A percentile compares a stretch with the other conserved stretches of the same genome.
These are phyloP conservation scores for Fusarium sp. DNA, from an alignment of 2,329 filamentous ascomycete species.

Conservation along the genomic window DNA sequence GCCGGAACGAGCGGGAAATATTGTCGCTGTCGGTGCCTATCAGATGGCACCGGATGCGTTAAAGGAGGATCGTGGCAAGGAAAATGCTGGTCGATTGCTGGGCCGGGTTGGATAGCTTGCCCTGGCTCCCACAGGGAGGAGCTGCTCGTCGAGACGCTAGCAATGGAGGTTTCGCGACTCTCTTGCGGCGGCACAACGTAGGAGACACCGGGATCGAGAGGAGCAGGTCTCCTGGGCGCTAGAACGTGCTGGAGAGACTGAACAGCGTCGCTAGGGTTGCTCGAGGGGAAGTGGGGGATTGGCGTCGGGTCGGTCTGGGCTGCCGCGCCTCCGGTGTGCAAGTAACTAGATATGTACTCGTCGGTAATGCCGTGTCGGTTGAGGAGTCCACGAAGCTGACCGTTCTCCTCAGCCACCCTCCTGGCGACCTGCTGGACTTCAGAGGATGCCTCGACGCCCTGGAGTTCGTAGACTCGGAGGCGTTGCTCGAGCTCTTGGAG, in stretches of 20 bases:
- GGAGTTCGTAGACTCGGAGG: conserved; percentile 69
- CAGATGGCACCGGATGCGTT: background rate
- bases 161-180: conserved; percentile 49
- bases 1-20: background rate
- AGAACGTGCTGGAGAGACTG: conserved; percentile 54
- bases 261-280: conserved; percentile 42
- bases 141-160: conserved; percentile 48
- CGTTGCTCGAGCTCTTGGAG: conserved; percentile 76
- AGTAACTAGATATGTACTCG: conserved; percentile 61
- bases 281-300: conserved; percentile 35
- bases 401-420: conserved; percentile 77
- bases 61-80: conserved; percentile 29
- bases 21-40: background rate
- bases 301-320: conserved; percentile 35
- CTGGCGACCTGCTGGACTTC: conserved; percentile 79
- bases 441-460: conserved; percentile 75
- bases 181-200: conserved; percentile 48
- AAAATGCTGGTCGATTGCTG: no score
- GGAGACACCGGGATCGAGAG: conserved; percentile 43
- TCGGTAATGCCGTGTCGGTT: conserved; percentile 68
- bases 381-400: conserved; percentile 70
- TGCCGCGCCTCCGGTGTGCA: conserved; percentile 43
- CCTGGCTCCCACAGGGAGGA: conserved; percentile 51
- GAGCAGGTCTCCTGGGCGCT: conserved; percentile 50
- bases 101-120: conserved; percentile 39